phyloP scores from a whole-genome alignment of 2,329 filamentous ascomycete species.

The Rhynchosporium graminicola region DNA sequence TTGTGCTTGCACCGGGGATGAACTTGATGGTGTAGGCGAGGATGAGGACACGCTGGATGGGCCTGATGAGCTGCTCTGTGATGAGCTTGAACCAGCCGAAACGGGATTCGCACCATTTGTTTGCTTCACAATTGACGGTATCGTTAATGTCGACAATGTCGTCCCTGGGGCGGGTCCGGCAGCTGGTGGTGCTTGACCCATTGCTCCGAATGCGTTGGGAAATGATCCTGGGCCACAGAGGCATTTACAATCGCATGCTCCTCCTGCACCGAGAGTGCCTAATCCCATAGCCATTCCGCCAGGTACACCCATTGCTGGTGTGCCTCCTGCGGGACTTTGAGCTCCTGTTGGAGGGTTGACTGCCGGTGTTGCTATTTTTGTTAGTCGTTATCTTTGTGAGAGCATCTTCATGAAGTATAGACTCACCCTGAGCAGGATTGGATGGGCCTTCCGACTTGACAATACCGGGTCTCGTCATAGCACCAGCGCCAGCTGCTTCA shows the following conservation, averaged over 20 bases:
- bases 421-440: constrained; percentile 8
- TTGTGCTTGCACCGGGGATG: not conserved
- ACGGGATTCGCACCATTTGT: constrained; percentile 6
- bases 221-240: constrained; percentile 32
- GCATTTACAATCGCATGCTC: constrained; percentile 32
- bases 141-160: constrained; percentile 20
- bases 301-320: constrained; percentile 23
- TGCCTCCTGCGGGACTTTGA: constrained; percentile 2
- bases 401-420: not conserved
- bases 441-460: constrained; percentile 8
- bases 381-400: constrained; percentile 1
- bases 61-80: constrained; percentile 12
- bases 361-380: constrained; percentile 14
- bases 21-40: not conserved
- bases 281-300: constrained; percentile 27
- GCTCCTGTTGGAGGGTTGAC: constrained; percentile 11
- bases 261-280: constrained; percentile 24
- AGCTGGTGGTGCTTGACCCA: constrained; percentile 9
- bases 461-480: not conserved
- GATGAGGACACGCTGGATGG: not conserved
- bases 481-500: constrained; percentile 9
- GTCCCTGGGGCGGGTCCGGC: constrained; percentile 8
- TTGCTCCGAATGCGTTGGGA: constrained; percentile 13
- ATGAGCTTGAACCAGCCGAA: not conserved
- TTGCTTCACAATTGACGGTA: constrained; percentile 18